A percentile compares a stretch with the other conserved stretches of the same genome.
Conservation (phyloP, 495 filamentous ascomycete genomes). For the Collariella sp. region DNA sequence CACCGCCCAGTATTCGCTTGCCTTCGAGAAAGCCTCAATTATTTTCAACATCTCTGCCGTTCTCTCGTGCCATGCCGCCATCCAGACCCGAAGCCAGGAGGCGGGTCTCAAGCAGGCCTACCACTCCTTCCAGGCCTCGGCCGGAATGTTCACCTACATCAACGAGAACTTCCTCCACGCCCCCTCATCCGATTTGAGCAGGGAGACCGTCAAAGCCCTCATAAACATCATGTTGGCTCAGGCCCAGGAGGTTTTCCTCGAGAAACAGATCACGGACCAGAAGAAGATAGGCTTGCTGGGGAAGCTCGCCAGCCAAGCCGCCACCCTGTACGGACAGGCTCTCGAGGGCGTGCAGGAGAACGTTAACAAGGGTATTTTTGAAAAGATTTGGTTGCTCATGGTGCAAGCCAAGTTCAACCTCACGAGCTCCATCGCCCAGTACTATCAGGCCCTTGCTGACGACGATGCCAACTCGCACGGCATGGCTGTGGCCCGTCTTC, state of each 20-base stretch:
- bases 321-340: constrained; percentile 78
- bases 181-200: constrained; percentile 85
- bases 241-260: constrained; percentile 91
- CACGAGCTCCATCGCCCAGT: constrained; percentile 80
- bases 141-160: constrained; percentile 99
- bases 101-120: constrained; percentile 90
- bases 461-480: constrained; percentile 83
- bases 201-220: constrained; percentile 89
- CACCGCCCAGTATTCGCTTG: constrained; percentile 90
- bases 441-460: constrained; percentile 88
- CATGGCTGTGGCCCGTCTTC: constrained; percentile 73
- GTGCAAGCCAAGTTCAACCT: constrained; percentile 81
- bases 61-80: constrained; percentile 87
- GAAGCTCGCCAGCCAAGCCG: constrained; percentile 85
- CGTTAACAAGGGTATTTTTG: constrained; percentile 82
- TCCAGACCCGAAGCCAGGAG: constrained; percentile 87
- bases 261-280: constrained; percentile 86
- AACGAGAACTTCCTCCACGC: constrained; percentile 99
- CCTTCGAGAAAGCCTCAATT: constrained; percentile 97
- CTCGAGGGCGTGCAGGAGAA: constrained; percentile 87
- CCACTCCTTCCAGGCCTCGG: constrained; percentile 95
- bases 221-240: constrained; percentile 91
- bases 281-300: constrained; percentile 91
- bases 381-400: constrained; percentile 86
- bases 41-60: constrained; percentile 99